Evolutionary conservation across 2,329 filamentous ascomycete genomes (phyloP).

Genomic region (Neoascochyta sp.): DNA sequence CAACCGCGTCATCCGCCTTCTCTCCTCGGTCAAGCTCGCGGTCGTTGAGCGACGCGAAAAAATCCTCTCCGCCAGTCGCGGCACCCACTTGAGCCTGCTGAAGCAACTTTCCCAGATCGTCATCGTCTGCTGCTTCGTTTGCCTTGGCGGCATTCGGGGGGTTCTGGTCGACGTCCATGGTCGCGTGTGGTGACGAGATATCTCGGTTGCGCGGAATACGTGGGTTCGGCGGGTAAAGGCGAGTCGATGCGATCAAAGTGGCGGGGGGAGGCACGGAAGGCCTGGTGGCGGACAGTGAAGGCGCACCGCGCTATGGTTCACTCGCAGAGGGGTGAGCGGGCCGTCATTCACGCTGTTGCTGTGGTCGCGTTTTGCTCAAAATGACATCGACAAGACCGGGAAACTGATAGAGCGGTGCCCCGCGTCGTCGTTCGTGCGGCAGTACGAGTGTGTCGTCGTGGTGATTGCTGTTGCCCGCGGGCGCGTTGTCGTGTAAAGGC

Average conservation of each 20-base stretch:
- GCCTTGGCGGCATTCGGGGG: constrained; percentile 8
- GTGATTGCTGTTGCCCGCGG: constrained; percentile 10
- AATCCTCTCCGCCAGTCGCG: constrained; percentile 17
- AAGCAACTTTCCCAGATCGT: constrained; percentile 19
- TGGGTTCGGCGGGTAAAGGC: neutral
- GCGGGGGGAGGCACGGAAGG: constrained; percentile 2
- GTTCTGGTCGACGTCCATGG: constrained; percentile 20
- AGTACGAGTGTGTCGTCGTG: neutral
- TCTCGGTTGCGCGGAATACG: neutral
- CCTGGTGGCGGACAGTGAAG: constrained; percentile 7
- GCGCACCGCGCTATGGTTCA: constrained; percentile 15
- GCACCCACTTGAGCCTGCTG: constrained; percentile 18
- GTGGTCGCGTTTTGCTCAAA: constrained; percentile 1
- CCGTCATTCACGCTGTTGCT: constrained; percentile 21
- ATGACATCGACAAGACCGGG: neutral
- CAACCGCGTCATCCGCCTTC: constrained; percentile 89
- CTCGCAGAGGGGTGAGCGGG: constrained; percentile 12
- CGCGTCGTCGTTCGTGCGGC: neutral
- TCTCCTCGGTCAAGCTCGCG: constrained; percentile 52
- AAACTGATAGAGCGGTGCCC: neutral
- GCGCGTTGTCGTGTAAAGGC: constrained; percentile 9
- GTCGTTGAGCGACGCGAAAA: constrained; percentile 25
- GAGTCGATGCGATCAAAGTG: neutral
- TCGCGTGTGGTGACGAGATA: constrained; percentile 14
- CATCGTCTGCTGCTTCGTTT: constrained; percentile 17